Percentiles rank a stretch among this genome's conserved stretches.
phyloP scores from a whole-genome alignment of 805 yeast species.

The Jamesozyma hellenica region DNA sequence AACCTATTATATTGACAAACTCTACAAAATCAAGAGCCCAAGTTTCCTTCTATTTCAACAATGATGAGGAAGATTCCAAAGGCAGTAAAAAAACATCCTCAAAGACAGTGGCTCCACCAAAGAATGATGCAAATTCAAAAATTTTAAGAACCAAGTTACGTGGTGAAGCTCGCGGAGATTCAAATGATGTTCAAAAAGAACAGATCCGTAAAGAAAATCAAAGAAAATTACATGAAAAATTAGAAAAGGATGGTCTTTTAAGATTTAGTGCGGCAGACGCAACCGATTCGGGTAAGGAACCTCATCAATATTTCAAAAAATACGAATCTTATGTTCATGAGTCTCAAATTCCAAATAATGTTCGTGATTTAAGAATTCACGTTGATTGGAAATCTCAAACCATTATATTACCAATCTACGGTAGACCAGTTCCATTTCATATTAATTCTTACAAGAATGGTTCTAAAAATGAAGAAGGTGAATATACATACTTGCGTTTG shows the following conservation, averaged over 20 bases:
- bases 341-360: conserved; percentile 76
- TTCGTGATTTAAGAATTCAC: conserved; percentile 74
- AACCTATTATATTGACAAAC: conserved; percentile 59
- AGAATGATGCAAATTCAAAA: conserved; percentile 40
- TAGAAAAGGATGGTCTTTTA: conserved; percentile 78
- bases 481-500: conserved; percentile 77
- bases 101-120: conserved; percentile 24
- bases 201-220: conserved; percentile 77
- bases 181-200: conserved; percentile 68
- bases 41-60: conserved; percentile 75
- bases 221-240: conserved; percentile 66
- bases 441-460: conserved; percentile 90
- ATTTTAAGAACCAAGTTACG: conserved; percentile 71
- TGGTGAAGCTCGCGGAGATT: conserved; percentile 53
- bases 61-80: conserved; percentile 41
- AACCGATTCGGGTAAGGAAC: conserved; percentile 38
- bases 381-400: conserved; percentile 85
- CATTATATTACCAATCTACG: conserved; percentile 80
- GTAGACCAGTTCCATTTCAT: conserved; percentile 97
- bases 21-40: conserved; percentile 65
- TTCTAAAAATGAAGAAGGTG: conserved; percentile 93
- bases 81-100: conserved; percentile 32
- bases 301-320: conserved; percentile 61
- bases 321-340: conserved; percentile 93
- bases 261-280: conserved; percentile 76